A percentile compares a stretch with the other conserved stretches of the same genome.
Evolutionary conservation across 352 stramenopile genomes (phyloP).

Genomic region (Phytophthora podocarpi): DNA sequence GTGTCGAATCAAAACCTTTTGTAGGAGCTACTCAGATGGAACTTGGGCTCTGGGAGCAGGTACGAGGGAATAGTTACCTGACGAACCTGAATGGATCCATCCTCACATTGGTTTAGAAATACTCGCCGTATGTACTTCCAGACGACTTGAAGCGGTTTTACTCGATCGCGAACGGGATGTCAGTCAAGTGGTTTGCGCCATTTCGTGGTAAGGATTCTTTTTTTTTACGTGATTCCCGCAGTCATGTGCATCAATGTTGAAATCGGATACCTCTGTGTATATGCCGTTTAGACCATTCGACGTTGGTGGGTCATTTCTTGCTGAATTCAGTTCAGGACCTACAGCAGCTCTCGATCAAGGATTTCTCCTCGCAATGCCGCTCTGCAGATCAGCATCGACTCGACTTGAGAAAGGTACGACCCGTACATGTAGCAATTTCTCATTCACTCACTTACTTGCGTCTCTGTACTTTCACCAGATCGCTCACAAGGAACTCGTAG

Average conservation of each 20-base stretch:
- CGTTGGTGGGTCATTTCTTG: slow-evolving; percentile 68
- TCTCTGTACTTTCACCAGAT: slow-evolving; percentile 12
- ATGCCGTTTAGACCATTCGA: slow-evolving; percentile 35
- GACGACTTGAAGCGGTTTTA: slow-evolving; percentile 77
- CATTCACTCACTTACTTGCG: neutral
- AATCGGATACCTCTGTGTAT: no score
- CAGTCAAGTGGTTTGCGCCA: slow-evolving; percentile 70
- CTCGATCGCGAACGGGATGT: slow-evolving; percentile 67
- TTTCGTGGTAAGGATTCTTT: slow-evolving; percentile 58
- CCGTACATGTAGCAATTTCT: neutral
- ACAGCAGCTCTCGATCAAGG: slow-evolving; percentile 40
- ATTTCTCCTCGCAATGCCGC: slow-evolving; percentile 46
- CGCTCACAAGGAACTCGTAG: slow-evolving; percentile 31
- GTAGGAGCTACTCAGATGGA: slow-evolving; percentile 57
- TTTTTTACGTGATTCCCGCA: no score
- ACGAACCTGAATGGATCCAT: neutral
- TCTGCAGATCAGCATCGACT: slow-evolving; percentile 46
- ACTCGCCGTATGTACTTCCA: slow-evolving; percentile 57
- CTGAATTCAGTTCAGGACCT: slow-evolving; percentile 71
- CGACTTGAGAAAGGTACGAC: slow-evolving; percentile 21
- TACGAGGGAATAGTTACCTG: slow-evolving; percentile 16
- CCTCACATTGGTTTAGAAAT: slow-evolving; percentile 40
- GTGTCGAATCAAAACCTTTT: slow-evolving; percentile 59
- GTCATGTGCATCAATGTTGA: neutral
- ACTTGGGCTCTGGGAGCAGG: slow-evolving; percentile 70